These are phyloP conservation scores for Phytomonas sp. DNA, from an alignment of 208 protist species.

Conservation along the genomic window DNA sequence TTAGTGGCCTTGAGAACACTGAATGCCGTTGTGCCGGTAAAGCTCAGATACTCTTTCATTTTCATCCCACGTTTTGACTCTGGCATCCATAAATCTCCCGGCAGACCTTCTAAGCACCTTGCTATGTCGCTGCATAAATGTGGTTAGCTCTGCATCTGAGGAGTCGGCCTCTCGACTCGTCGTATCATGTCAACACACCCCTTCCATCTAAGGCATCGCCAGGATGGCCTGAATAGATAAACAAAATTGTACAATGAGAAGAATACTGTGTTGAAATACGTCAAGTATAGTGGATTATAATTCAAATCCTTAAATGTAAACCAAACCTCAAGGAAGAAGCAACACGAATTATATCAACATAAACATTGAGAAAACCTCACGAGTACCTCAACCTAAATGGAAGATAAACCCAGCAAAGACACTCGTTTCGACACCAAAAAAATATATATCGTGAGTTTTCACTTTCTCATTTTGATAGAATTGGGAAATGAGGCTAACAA, in stretches of 20 bases:
- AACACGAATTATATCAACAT: slow-evolving; percentile 88
- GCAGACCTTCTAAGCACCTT: not conserved
- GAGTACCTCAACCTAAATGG: slow-evolving; percentile 45
- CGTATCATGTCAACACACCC: slow-evolving; percentile 6
- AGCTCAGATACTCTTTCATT: not conserved
- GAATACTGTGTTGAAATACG: slow-evolving; percentile 85
- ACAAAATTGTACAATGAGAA: slow-evolving; percentile 85
- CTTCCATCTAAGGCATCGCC: slow-evolving; percentile 47
- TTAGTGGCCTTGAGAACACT: not conserved
- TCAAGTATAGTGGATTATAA: slow-evolving; percentile 87
- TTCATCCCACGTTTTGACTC: not conserved
- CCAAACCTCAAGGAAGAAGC: slow-evolving; percentile 80
- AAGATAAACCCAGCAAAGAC: not conserved
- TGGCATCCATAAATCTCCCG: not conserved
- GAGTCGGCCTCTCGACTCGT: not conserved
- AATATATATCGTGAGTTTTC: not conserved
- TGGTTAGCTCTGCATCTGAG: not conserved
- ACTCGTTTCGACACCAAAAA: not conserved
- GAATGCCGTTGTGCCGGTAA: not conserved
- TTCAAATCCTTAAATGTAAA: slow-evolving; percentile 77
- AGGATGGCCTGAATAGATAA: slow-evolving; percentile 44
- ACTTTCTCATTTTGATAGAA: not conserved
- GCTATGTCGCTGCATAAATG: not conserved
- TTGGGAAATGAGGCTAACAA: not conserved
- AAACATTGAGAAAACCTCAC: slow-evolving; percentile 79